Percentiles rank a stretch among this genome's conserved stretches.
Evolutionary conservation across 1,284 basidiomycete species (phyloP).

Genomic region (Boletus smithii): DNA sequence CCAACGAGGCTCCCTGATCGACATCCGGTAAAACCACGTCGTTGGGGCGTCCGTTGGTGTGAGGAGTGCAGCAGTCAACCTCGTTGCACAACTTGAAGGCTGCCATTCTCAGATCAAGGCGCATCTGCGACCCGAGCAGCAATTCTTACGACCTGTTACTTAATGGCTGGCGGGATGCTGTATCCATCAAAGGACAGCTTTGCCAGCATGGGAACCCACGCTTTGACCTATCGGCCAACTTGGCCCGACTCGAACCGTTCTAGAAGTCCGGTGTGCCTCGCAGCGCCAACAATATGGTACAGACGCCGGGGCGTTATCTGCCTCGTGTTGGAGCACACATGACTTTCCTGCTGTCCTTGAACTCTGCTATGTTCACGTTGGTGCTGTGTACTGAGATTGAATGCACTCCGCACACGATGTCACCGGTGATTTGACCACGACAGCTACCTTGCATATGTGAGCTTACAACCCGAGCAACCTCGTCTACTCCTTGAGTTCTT

Average conservation of each 20-base stretch:
- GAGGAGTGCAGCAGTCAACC: no score
- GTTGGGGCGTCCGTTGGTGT: slow-evolving; percentile 6
- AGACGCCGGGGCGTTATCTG: slow-evolving; percentile 32
- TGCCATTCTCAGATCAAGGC: background rate
- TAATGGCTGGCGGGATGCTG: slow-evolving; percentile 23
- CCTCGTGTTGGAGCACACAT: slow-evolving; percentile 18
- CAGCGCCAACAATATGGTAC: slow-evolving; percentile 18
- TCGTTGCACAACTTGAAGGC: slow-evolving; percentile 17
- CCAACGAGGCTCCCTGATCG: slow-evolving; percentile 14
- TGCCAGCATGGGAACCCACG: slow-evolving; percentile 6
- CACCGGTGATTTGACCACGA: slow-evolving; percentile 4
- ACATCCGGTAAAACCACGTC: slow-evolving; percentile 8
- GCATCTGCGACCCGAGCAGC: background rate
- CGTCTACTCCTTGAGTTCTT: slow-evolving; percentile 56
- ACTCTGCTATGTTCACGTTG: background rate
- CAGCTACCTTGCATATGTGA: background rate
- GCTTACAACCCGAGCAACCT: slow-evolving; percentile 1
- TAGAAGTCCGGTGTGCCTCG: no score
- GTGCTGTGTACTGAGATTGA: background rate
- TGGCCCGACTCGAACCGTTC: slow-evolving; percentile 8
- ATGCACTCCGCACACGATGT: slow-evolving; percentile 9
- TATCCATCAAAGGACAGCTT: slow-evolving; percentile 12
- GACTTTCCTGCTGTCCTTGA: slow-evolving; percentile 6
- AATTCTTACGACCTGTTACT: slow-evolving; percentile 1
- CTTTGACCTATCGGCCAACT: slow-evolving; percentile 3